These are phyloP conservation scores for Akanthomyces uredinophilus DNA, from an alignment of 2,329 filamentous ascomycete genomes.

Conservation along the genomic window DNA sequence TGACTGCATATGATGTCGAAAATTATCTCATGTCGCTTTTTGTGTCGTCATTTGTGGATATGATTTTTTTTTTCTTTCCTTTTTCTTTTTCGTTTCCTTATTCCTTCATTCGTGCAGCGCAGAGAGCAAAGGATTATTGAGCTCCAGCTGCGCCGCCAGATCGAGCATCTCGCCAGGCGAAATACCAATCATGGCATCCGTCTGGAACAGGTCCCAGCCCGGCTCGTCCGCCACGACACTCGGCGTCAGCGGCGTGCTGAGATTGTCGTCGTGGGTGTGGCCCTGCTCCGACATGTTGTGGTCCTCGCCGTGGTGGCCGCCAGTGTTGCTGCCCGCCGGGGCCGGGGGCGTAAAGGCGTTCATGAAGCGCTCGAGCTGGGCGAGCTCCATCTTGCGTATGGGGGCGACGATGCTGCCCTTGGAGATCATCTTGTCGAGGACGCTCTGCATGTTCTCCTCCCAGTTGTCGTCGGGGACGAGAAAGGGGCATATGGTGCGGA, in stretches of 20 bases:
- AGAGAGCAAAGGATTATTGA: constrained; percentile 12
- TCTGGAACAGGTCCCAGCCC: constrained; percentile 29
- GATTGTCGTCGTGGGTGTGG: constrained; percentile 8
- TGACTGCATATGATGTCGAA: neutral
- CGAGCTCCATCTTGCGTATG: constrained; percentile 31
- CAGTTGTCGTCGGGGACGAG: constrained; percentile 31
- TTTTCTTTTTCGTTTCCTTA: neutral
- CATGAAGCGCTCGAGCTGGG: constrained; percentile 33
- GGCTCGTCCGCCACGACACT: constrained; percentile 11
- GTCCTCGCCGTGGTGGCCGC: constrained; percentile 7
- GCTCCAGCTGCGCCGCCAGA: constrained; percentile 27
- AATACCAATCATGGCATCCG: constrained; percentile 27
- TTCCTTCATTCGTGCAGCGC: constrained; percentile 6
- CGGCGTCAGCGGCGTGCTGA: constrained; percentile 14
- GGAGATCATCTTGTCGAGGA: constrained; percentile 33
- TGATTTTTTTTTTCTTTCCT: neutral
- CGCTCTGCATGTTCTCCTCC: constrained; percentile 31
- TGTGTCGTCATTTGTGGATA: neutral
- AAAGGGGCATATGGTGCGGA: constrained; percentile 28
- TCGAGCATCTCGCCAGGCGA: constrained; percentile 28
- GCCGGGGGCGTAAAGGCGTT: constrained; percentile 23
- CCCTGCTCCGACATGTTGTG: constrained; percentile 16
- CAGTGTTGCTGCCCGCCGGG: constrained; percentile 10
- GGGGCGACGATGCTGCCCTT: constrained; percentile 35
- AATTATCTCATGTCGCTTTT: neutral